Evolutionary conservation across 2,329 filamentous ascomycete species (phyloP).

Genomic region (Pestalotiopsis fici): DNA sequence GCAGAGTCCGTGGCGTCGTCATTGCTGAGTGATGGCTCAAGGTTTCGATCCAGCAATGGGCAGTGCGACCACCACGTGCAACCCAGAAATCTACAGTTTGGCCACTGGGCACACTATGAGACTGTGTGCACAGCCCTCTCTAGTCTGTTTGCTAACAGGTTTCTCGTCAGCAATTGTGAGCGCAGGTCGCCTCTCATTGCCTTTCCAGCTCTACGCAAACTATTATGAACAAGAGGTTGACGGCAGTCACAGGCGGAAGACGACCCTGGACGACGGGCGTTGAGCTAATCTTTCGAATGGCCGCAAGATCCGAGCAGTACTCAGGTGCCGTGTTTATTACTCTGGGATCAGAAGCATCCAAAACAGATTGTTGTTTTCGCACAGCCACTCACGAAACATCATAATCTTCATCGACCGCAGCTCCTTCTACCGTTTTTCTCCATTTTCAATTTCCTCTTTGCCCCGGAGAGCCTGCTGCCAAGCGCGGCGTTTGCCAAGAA

Average conservation of each 20-base stretch:
- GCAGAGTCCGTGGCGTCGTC: background rate
- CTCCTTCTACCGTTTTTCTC: background rate
- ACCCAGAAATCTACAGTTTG: background rate
- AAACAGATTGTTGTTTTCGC: background rate
- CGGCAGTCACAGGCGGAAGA: too few species aligned
- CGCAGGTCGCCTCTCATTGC: too few species aligned
- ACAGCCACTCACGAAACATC: background rate
- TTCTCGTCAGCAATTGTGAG: too few species aligned
- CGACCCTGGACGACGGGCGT: too few species aligned
- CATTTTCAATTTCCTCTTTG: background rate
- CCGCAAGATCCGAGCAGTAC: too few species aligned
- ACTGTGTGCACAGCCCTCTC: background rate
- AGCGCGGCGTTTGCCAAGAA: background rate
- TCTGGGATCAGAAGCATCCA: too few species aligned
- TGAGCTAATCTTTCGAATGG: too few species aligned
- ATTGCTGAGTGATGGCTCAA: background rate
- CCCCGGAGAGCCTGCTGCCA: background rate
- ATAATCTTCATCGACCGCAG: background rate
- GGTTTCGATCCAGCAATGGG: background rate
- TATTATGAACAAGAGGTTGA: too few species aligned
- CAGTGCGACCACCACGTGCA: background rate
- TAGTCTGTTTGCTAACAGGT: background rate
- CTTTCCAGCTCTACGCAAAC: too few species aligned
- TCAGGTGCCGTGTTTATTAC: too few species aligned
- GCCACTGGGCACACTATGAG: background rate